A percentile compares a stretch with the other conserved stretches of the same genome.
These are phyloP conservation scores for Globisporangium nodosum DNA, from an alignment of 352 stramenopile species.

Conservation along the genomic window DNA sequence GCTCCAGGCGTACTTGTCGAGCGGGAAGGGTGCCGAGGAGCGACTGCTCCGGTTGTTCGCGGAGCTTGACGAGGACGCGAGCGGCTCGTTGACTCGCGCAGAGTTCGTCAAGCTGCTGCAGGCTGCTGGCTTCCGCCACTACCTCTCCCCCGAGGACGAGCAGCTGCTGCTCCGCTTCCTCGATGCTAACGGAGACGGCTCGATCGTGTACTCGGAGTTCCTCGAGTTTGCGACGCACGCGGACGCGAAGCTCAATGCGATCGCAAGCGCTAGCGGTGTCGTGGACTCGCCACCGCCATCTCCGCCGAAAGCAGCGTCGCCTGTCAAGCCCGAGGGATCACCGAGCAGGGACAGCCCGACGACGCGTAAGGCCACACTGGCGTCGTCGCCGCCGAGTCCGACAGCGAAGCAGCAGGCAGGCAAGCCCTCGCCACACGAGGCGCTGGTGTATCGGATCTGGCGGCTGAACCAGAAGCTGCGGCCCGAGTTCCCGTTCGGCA, in stretches of 20 bases:
- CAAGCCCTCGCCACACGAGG: slow-evolving; percentile 3
- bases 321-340: slow-evolving; percentile 1
- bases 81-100: slow-evolving; percentile 44
- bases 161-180: slow-evolving; percentile 62
- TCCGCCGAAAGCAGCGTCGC: slow-evolving; percentile 9
- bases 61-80: slow-evolving; percentile 48
- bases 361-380: slow-evolving; percentile 4
- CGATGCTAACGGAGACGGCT: slow-evolving; percentile 53
- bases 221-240: slow-evolving; percentile 52
- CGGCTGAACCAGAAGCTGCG: slow-evolving; percentile 42
- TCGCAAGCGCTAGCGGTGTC: neutral
- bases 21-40: slow-evolving; percentile 42
- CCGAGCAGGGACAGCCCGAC: slow-evolving; percentile 12
- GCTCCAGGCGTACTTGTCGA: slow-evolving; percentile 50
- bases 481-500: slow-evolving; percentile 60
- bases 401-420: slow-evolving; percentile 8
- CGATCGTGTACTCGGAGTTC: slow-evolving; percentile 63
- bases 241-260: slow-evolving; percentile 28
- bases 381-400: neutral
- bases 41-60: slow-evolving; percentile 43
- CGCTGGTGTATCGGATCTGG: slow-evolving; percentile 31
- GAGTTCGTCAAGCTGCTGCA: slow-evolving; percentile 71
- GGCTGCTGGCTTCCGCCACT: slow-evolving; percentile 50
- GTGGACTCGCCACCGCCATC: slow-evolving; percentile 10
- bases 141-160: slow-evolving; percentile 58